A percentile compares a stretch with the other conserved stretches of the same genome.
phyloP scores from a whole-genome alignment of 305 asterid species.

The Monarda citriodora region DNA sequence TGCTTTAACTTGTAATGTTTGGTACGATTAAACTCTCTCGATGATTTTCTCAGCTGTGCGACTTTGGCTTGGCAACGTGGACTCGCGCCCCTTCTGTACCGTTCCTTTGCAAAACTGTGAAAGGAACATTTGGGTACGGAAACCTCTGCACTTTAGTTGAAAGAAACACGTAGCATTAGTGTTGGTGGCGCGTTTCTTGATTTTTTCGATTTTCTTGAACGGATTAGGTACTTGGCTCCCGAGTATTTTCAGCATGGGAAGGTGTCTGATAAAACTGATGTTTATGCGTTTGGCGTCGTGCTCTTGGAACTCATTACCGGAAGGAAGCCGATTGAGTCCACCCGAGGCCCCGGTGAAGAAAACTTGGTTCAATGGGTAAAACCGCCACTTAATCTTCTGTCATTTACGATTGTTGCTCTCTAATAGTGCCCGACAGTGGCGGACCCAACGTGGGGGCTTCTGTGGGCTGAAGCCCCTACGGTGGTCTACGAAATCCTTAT shows the following conservation, averaged over 20 bases:
- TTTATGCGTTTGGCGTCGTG: conserved; percentile 88
- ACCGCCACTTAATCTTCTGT: conserved; percentile 16
- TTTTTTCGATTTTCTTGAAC: conserved; percentile 12
- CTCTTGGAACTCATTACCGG: conserved; percentile 87
- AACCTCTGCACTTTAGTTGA: background rate
- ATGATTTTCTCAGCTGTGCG: conserved; percentile 61
- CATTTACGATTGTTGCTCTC: background rate
- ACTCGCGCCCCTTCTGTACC: conserved; percentile 90
- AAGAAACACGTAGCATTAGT: background rate
- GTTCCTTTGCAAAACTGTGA: conserved; percentile 92
- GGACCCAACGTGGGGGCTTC: too few species aligned
- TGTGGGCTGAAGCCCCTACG: too few species aligned
- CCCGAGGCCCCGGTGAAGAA: conserved; percentile 88
- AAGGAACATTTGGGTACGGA: conserved; percentile 95
- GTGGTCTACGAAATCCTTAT: too few species aligned
- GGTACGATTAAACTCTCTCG: conserved; percentile 1
- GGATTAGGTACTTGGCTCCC: conserved; percentile 81
- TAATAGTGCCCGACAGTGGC: too few species aligned
- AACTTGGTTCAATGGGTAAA: conserved; percentile 84
- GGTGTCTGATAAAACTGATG: conserved; percentile 90
- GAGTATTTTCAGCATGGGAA: conserved; percentile 97
- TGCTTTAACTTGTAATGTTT: background rate
- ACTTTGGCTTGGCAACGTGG: conserved; percentile 96
- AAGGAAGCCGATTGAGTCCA: conserved; percentile 82
- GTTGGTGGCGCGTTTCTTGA: conserved; percentile 2